Conservation (phyloP, 1,139 yeast species). For the Saccharomyces hybrid region DNA sequence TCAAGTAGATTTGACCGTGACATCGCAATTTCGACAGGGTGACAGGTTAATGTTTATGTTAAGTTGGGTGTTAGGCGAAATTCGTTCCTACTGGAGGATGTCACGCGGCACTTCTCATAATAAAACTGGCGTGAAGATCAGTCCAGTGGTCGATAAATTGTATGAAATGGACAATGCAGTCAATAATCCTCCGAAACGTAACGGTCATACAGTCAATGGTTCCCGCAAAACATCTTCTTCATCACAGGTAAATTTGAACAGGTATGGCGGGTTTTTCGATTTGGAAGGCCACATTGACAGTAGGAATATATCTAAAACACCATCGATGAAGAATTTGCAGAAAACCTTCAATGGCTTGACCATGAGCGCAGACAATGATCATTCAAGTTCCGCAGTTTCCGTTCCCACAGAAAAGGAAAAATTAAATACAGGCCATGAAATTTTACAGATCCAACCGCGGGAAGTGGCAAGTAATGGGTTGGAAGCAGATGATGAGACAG, state of each 20-base stretch:
- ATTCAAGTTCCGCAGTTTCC: constrained; percentile 17
- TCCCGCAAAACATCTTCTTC: constrained; percentile 16
- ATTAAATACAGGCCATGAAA: constrained; percentile 25
- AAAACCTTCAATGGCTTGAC: constrained; percentile 8
- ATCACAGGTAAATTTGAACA: constrained; percentile 34
- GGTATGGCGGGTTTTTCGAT: constrained; percentile 73
- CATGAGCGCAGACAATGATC: constrained; percentile 12
- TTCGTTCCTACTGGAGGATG: constrained; percentile 41
- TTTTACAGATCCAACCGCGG: constrained; percentile 16
- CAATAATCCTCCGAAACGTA: constrained; percentile 18
- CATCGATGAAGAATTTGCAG: constrained; percentile 16
- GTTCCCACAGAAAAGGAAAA: constrained; percentile 27
- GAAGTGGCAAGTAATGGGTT: constrained; percentile 7
- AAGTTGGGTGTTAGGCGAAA: constrained; percentile 49
- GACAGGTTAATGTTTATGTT: constrained; percentile 58
- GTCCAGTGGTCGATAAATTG: constrained; percentile 32
- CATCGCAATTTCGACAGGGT: constrained; percentile 70
- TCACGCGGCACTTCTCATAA: constrained; percentile 33
- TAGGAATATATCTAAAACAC: constrained; percentile 20
- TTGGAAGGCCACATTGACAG: constrained; percentile 44
- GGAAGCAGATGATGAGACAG: constrained; percentile 6
- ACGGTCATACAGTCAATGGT: constrained; percentile 1
- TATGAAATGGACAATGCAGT: constrained; percentile 28
- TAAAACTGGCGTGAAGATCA: constrained; percentile 31
- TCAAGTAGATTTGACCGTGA: constrained; percentile 51